Conservation (phyloP, 2,329 filamentous ascomycete genomes). For the Fusarium nisikadoi region DNA sequence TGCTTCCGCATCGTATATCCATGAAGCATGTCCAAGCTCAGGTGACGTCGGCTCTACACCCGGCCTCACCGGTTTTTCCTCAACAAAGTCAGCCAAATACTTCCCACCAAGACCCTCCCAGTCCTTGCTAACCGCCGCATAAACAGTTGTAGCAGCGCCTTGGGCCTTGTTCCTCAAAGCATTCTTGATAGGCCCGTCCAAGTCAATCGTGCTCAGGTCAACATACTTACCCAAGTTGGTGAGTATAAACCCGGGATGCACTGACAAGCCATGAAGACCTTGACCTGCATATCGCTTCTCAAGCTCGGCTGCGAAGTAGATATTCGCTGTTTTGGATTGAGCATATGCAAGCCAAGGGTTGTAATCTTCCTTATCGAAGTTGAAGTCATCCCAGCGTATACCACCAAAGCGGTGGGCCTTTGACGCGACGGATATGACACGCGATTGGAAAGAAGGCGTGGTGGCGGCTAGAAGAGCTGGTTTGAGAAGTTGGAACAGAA, state of each 20-base stretch:
- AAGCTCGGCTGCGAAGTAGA: constrained; percentile 35
- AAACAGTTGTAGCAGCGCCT: constrained; percentile 10
- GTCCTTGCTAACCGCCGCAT: neutral
- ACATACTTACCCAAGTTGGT: constrained; percentile 9
- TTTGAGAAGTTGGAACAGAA: constrained; percentile 53
- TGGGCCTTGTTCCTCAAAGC: neutral
- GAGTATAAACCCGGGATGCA: constrained; percentile 21
- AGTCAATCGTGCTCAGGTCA: neutral
- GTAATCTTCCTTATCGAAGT: constrained; percentile 23
- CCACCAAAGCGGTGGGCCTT: constrained; percentile 49
- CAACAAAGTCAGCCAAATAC: constrained; percentile 1
- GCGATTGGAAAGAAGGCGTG: constrained; percentile 53
- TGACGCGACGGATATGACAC: constrained; percentile 59
- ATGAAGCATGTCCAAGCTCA: neutral
- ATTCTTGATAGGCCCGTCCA: neutral
- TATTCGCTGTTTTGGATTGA: constrained; percentile 34
- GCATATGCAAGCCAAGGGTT: constrained; percentile 28
- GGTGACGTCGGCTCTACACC: neutral
- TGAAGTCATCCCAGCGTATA: constrained; percentile 28
- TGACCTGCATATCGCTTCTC: constrained; percentile 15
- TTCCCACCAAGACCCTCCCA: constrained; percentile 17
- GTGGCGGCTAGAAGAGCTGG: constrained; percentile 53
- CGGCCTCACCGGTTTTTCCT: neutral
- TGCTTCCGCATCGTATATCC: constrained; percentile 1
- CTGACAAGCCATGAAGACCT: constrained; percentile 21